phyloP scores from a whole-genome alignment of 345 rosid genomes.

The Lumnitzera littorea region DNA sequence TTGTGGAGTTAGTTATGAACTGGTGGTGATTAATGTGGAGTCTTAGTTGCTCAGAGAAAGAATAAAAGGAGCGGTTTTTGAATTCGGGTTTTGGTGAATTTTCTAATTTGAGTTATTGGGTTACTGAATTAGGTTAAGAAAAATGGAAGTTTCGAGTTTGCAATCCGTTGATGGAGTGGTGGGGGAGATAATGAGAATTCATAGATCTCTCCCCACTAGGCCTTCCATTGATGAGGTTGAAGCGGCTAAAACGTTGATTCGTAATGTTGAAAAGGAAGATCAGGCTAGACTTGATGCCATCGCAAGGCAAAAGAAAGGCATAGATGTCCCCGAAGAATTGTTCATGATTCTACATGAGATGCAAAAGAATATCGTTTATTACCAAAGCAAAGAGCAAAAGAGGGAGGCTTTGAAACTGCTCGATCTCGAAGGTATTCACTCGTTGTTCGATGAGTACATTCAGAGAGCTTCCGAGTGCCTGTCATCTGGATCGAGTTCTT shows the following conservation, averaged over 20 bases:
- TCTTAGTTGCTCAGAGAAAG: no score
- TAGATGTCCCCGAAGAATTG: constrained; percentile 66
- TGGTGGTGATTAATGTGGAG: no score
- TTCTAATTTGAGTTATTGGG: constrained; percentile 1
- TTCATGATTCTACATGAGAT: constrained; percentile 62
- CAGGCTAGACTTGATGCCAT: constrained; percentile 58
- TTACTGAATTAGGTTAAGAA: neutral
- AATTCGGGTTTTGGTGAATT: neutral
- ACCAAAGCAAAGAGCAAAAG: constrained; percentile 65
- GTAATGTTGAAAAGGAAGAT: constrained; percentile 70
- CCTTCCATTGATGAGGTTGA: constrained; percentile 77
- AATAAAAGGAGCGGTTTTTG: no score
- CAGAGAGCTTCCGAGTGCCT: constrained; percentile 80
- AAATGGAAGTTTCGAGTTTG: constrained; percentile 32
- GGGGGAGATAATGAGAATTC: constrained; percentile 81
- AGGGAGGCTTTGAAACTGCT: constrained; percentile 61
- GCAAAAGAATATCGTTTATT: constrained; percentile 48
- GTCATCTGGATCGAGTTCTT: constrained; percentile 31
- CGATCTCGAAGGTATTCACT: constrained; percentile 67
- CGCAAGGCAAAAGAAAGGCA: constrained; percentile 32
- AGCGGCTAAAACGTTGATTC: constrained; percentile 57
- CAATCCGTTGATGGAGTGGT: constrained; percentile 48
- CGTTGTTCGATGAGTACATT: constrained; percentile 64
- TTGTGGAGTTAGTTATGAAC: no score
- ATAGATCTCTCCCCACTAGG: constrained; percentile 67